Base-by-base conservation (phyloP, 2,329 filamentous ascomycete genomes). In the Exutisphaerella laricina region DNA sequence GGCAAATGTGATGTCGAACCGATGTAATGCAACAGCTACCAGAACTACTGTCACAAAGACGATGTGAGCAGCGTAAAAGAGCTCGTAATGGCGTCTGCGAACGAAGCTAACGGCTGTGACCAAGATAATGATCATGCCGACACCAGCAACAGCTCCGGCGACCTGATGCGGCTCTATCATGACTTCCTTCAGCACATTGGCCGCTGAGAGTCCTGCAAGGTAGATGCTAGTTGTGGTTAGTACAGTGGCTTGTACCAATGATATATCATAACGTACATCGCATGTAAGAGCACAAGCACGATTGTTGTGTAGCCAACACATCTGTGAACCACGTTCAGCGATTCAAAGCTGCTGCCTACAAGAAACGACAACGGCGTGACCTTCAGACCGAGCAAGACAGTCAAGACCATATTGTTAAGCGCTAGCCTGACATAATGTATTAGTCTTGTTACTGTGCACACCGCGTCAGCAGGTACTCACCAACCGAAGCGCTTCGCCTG, bases 301-400 rank as follows among this genome's bases (percentile, higher is more conserved):
- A 57, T 45, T 4, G 53, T 52, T 2, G 47, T 53, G 26, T 56
- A 56, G 2, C 55, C 52, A 30, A 44, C 46, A 30, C 46, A 56
- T 29, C 56, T 50, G 49, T 59, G 57, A 18, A 58, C 26, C 4
- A 51, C 39, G 22, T 58, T 56, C 31, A 59, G 29, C 20, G 38
- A 48, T 25, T 57, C 50, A 39, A 56, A 59, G 16, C 50, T 53
- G 8, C 41, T 34, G 26, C 53, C 55, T 16, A 54, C 48, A 8
- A 58, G 39, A 4, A 54, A 51, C 16, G 55, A 59, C 7, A 59
- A 38, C 3, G 54, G 55, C 3, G 54, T 55, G 22, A 55, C 55
- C 35, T 57, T 58, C n/a, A 57, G 45, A 4, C 41, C 55, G 4
- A 57, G 48, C 20, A 58, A 54, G 17, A 58, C 29, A 22, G 47